These are phyloP conservation scores for Cylindrotheca fusiformis DNA, from an alignment of 108 stramenopile genomes.

Conservation along the genomic window DNA sequence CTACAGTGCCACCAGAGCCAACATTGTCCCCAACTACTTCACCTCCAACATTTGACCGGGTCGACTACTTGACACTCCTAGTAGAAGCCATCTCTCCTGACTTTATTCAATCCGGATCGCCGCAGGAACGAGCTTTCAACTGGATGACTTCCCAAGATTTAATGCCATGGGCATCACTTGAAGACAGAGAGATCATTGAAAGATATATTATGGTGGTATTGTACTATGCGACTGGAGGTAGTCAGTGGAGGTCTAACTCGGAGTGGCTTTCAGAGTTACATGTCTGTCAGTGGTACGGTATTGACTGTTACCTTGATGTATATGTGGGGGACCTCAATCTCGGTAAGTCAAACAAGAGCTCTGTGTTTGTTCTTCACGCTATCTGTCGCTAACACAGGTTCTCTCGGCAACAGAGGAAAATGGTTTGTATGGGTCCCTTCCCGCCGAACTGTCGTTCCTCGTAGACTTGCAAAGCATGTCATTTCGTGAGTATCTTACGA, in stretches of 20 bases:
- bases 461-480: conserved; percentile 1
- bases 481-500: no score
- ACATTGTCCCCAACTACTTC: not conserved
- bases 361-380: no score
- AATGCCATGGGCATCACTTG: conserved; percentile 5
- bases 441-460: conserved; percentile 9
- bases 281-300: conserved; percentile 39
- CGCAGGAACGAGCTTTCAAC: conserved; percentile 23
- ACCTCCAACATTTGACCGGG: not conserved
- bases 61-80: conserved; percentile 1
- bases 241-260: conserved; percentile 12
- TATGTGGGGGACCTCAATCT: conserved; percentile 20
- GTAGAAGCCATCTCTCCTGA: conserved; percentile 27
- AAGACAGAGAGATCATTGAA: conserved; percentile 15
- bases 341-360: no score
- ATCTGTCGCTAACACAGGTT: no score
- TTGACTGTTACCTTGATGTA: conserved; percentile 22
- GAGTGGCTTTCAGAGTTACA: conserved; percentile 23
- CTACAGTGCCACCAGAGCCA: conserved; percentile 5
- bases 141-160: conserved; percentile 25
- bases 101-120: conserved; percentile 39
- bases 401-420: no score
- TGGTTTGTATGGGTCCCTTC: conserved; percentile 14
- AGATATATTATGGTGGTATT: conserved; percentile 19
- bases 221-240: conserved; percentile 17